Evolutionary conservation across 1,284 basidiomycete species (phyloP), one percentile per base, ranked within the genome.

Genomic region (Xanthoconium separans): DNA sequence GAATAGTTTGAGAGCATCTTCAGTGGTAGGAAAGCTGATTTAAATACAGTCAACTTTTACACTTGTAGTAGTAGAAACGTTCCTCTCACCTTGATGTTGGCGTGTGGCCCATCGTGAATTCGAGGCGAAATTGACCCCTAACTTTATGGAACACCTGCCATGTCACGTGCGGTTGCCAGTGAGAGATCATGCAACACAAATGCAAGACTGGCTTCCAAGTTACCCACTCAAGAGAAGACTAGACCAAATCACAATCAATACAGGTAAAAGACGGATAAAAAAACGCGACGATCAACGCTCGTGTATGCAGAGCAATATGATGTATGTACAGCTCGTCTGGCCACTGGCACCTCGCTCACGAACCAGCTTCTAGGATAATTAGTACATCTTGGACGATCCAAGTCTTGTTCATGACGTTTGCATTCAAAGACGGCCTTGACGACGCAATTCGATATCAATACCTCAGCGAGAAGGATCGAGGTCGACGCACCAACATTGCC

Each of bases 401-500:
- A 4, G 27, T 31, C 29, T 42, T 41, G 43, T 20, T 36, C 29
- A 45, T 20, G 9, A 50, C 1, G 16, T 18, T 40, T 39, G 24
- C 34, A n/a, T 54, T 66, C 41, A 68, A 57, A 70, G 42, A 46
- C 69, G 67, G 36, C 56, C 70, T 70, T 46, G 29, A 20, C 33
- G 24, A 39, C 13, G 7, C 4, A 15, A 30, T 34, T 18, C 12
- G 27, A 18, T 6, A 44, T 56, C 30, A 49, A 13, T 6, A 11
- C 42, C 36, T 18, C n/a, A 30, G 5, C 7, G 3, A 16, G 47
- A 12, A 2, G 7, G 18, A 47, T 4, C 24, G 18, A 20, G 12
- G 3, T 48, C 44, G 15, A 72, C 74, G 63, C 57, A 78, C 77
- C 64, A 55, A 85, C 80, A 77, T 95, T 93, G 63, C 91, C 91